Conservation (phyloP, 768 basidiomycete species). For the Leccinellum luteum region DNA sequence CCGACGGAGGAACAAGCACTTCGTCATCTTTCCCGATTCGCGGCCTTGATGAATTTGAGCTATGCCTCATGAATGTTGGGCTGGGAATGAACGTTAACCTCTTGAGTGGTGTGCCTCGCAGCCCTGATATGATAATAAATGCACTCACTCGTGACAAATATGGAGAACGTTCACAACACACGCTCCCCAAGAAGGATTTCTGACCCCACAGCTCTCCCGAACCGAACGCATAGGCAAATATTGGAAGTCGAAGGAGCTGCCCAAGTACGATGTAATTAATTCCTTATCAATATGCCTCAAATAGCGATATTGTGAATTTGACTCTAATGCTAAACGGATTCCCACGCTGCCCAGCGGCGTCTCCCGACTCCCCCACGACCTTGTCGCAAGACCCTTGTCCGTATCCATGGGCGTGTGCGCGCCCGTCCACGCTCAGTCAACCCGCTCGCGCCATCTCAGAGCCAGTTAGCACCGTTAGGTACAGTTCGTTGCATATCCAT, state of each 20-base stretch:
- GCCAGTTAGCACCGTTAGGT: background rate
- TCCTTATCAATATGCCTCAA: too few species aligned
- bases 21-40: background rate
- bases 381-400: background rate
- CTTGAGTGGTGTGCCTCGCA: background rate
- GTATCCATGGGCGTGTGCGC: too few species aligned
- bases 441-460: background rate
- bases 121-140: background rate
- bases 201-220: background rate
- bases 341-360: background rate
- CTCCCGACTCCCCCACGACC: too few species aligned
- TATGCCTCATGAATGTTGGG: background rate
- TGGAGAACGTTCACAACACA: too few species aligned
- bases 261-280: too few species aligned
- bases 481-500: background rate
- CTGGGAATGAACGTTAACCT: background rate
- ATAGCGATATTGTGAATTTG: background rate
- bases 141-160: background rate
- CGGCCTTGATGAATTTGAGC: background rate
- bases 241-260: background rate
- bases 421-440: background rate
- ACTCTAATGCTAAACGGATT: background rate
- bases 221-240: background rate
- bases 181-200: background rate
- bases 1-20: background rate